phyloP scores from a whole-genome alignment of 768 basidiomycete species.

The Tylopilus felleus region DNA sequence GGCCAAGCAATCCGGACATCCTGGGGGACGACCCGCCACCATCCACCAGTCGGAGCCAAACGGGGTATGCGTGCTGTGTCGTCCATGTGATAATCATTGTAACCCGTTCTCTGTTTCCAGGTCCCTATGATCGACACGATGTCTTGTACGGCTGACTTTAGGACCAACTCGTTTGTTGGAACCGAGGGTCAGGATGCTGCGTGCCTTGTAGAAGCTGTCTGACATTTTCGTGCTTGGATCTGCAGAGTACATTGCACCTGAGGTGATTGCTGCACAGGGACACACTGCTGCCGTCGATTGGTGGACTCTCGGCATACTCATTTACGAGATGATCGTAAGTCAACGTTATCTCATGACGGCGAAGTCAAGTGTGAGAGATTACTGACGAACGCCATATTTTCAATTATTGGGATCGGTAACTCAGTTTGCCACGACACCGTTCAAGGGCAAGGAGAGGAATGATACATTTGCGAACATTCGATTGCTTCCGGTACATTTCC shows the following conservation, averaged over 20 bases:
- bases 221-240: slow-evolving; percentile 13
- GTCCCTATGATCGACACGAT: slow-evolving; percentile 94
- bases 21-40: slow-evolving; percentile 80
- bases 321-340: slow-evolving; percentile 98
- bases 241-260: slow-evolving; percentile 97
- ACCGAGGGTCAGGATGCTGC: slow-evolving; percentile 75
- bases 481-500: slow-evolving; percentile 80
- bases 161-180: slow-evolving; percentile 98
- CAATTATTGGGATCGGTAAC: slow-evolving; percentile 16
- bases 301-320: slow-evolving; percentile 98
- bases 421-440: slow-evolving; percentile 97
- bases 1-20: slow-evolving; percentile 90
- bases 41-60: slow-evolving; percentile 84
- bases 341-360: slow-evolving; percentile 27
- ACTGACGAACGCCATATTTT: slow-evolving; percentile 34
- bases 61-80: slow-evolving; percentile 58
- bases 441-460: slow-evolving; percentile 93
- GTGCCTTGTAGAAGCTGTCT: slow-evolving; percentile 11
- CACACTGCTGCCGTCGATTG: slow-evolving; percentile 99
- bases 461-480: slow-evolving; percentile 97
- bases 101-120: slow-evolving; percentile 37
- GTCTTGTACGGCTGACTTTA: slow-evolving; percentile 95
- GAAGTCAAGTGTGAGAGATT: slow-evolving; percentile 20
- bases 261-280: slow-evolving; percentile 94
- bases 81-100: slow-evolving; percentile 3